Base-by-base conservation (phyloP, 2,329 filamentous ascomycete genomes). In the Phialocephala subalpina region DNA sequence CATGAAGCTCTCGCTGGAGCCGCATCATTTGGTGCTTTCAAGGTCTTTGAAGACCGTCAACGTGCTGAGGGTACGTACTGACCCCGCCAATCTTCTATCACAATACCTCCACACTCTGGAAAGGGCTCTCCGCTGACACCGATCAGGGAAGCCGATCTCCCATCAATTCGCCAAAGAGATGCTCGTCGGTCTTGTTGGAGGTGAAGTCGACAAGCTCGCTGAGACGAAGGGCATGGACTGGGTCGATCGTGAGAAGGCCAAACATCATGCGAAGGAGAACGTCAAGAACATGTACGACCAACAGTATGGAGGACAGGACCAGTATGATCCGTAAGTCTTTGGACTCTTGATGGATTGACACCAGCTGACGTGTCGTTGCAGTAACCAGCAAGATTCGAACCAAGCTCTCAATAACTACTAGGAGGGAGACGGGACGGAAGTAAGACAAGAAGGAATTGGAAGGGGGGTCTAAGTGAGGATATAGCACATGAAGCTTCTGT, bases 151-250 rank as follows among this genome's bases (percentile, higher is more conserved):
- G 82, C 77, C 85, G 6, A 89, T 94, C 73, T 86, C 83, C 69
- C 92, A 95, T 82, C 81, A 81, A 49, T 90, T 93, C 75, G 92
- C 92, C 76, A 95, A 95, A 83, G 92, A 94, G 81, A 77, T 91
- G 53, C 79, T 95, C 35, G 90, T 86, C 18, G 91, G 89, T 65
- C 82, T 94, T 63, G 92, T 90, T 33, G 91, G 87, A 56, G 90
- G 86, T 67, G 91, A 94, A 80, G 85, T 93, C 75, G 92, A 95
- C 82, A 91, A 89, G 80, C 84, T 94, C 36, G 84, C 86, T 73
- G 92, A 91, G 83, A 89, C 86, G 72, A 90, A 90, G 83, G 88
- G 88, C 20, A 78, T 88, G 69, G 84, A 90, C 77, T 82, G 81
- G 67, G 72, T 85, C 66, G 87, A 90, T 79, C 78, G 80, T 67